Percentiles rank a stretch among this genome's conserved stretches.
These are phyloP conservation scores for Leptographium lundbergii DNA, from an alignment of 2,329 filamentous ascomycete species.

Conservation along the genomic window DNA sequence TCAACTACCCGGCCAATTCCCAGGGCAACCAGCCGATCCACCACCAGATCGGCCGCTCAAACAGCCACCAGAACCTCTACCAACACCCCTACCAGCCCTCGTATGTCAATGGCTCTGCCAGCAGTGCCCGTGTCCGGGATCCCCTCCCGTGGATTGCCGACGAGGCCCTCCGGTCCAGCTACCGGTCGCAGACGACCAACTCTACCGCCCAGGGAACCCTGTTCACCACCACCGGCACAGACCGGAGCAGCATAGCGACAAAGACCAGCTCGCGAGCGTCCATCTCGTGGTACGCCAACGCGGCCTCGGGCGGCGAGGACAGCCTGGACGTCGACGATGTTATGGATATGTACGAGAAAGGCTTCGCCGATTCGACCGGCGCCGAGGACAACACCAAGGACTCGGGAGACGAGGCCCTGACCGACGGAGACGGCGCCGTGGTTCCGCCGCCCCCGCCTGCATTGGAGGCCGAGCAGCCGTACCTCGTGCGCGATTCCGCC, in stretches of 20 bases:
- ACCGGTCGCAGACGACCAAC: slow-evolving; percentile 40
- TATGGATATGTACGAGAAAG: slow-evolving; percentile 56
- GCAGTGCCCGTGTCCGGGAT: slow-evolving; percentile 6
- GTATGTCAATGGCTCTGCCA: background rate
- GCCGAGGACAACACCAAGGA: slow-evolving; percentile 25
- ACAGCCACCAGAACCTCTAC: background rate
- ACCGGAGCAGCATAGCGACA: slow-evolving; percentile 70
- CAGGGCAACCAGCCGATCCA: background rate
- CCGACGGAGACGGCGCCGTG: slow-evolving; percentile 9
- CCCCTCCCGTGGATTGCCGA: slow-evolving; percentile 34
- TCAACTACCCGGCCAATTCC: no score
- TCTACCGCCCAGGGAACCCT: slow-evolving; percentile 45
- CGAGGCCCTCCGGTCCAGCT: slow-evolving; percentile 42
- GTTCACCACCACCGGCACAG: slow-evolving; percentile 43
- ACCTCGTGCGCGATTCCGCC: slow-evolving; percentile 24
- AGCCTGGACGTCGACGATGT: slow-evolving; percentile 54
- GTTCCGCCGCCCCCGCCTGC: no score
- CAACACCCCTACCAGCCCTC: background rate
- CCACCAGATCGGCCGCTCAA: background rate
- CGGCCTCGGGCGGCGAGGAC: slow-evolving; percentile 32
- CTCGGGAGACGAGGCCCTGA: slow-evolving; percentile 21
- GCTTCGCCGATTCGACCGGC: slow-evolving; percentile 41
- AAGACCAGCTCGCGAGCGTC: slow-evolving; percentile 60
- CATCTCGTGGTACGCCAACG: slow-evolving; percentile 34
- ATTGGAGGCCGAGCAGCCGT: background rate